phyloP scores from a whole-genome alignment of 1,284 basidiomycete species.

The Omphalotus olearius region DNA sequence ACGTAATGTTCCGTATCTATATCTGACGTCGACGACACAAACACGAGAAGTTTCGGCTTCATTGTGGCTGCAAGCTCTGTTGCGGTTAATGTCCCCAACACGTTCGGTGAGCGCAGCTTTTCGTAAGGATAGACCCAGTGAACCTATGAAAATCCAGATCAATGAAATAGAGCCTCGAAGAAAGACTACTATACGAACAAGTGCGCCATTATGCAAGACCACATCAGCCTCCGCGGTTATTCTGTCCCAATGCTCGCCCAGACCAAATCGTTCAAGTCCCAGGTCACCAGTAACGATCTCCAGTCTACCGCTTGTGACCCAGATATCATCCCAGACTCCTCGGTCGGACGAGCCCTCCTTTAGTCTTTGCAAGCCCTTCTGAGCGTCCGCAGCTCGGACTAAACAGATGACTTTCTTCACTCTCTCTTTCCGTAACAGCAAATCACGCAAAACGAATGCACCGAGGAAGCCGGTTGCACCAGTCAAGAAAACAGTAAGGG shows the following conservation, averaged over 20 bases:
- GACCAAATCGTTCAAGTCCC: slow-evolving; percentile 72
- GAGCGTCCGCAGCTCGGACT: slow-evolving; percentile 69
- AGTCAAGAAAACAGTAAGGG: slow-evolving; percentile 87
- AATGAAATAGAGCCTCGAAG: neutral
- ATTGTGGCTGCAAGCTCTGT: slow-evolving; percentile 72
- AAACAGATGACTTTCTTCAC: slow-evolving; percentile 91
- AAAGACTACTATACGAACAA: slow-evolving; percentile 51
- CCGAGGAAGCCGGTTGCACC: slow-evolving; percentile 98
- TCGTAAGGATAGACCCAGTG: slow-evolving; percentile 99
- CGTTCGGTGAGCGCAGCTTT: slow-evolving; percentile 89
- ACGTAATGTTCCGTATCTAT: slow-evolving; percentile 93
- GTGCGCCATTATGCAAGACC: slow-evolving; percentile 93
- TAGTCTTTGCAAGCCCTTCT: slow-evolving; percentile 70
- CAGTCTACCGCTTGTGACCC: slow-evolving; percentile 68
- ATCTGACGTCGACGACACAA: slow-evolving; percentile 93
- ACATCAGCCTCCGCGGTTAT: slow-evolving; percentile 78
- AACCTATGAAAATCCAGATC: slow-evolving; percentile 46
- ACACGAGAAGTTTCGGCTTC: slow-evolving; percentile 83
- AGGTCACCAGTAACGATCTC: slow-evolving; percentile 92
- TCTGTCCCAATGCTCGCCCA: slow-evolving; percentile 67
- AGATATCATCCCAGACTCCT: slow-evolving; percentile 91
- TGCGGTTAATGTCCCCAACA: slow-evolving; percentile 82
- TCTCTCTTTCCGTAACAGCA: slow-evolving; percentile 56
- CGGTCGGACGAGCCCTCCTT: slow-evolving; percentile 78
- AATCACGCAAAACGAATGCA: slow-evolving; percentile 85